A percentile compares a stretch with the other conserved stretches of the same genome.
Conservation (phyloP, 192 early-diverging fungal species). For the Funneliformis mosseae region DNA sequence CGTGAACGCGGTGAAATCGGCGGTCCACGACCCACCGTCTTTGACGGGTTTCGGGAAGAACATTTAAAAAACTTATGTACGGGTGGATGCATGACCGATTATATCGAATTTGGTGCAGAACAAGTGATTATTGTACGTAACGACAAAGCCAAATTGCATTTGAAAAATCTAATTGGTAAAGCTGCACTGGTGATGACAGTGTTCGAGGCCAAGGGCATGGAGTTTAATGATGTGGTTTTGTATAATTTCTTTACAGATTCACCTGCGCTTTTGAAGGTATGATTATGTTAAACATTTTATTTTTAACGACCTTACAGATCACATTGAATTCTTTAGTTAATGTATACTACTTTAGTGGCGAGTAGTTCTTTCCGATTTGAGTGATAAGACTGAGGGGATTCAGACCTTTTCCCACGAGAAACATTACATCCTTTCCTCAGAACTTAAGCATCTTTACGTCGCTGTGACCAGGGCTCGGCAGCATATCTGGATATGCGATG, state of each 20-base stretch:
- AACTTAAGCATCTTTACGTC: constrained; percentile 24
- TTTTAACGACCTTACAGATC: background rate
- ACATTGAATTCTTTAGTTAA: background rate
- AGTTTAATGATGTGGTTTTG: constrained; percentile 31
- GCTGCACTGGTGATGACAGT: constrained; percentile 15
- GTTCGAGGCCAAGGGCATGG: constrained; percentile 23
- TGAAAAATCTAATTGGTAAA: constrained; percentile 18
- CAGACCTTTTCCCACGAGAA: constrained; percentile 5
- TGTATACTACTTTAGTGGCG: constrained; percentile 20
- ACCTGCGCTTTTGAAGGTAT: constrained; percentile 15
- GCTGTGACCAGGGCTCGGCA: constrained; percentile 22
- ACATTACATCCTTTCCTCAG: constrained; percentile 20
- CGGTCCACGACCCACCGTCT: background rate
- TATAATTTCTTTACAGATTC: constrained; percentile 34
- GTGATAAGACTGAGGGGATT: background rate
- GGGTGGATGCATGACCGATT: background rate
- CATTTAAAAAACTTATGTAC: constrained; percentile 1
- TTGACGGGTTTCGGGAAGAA: background rate
- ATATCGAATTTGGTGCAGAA: constrained; percentile 25
- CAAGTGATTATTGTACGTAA: constrained; percentile 29
- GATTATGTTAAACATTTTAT: background rate
- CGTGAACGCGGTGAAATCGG: constrained; percentile 6
- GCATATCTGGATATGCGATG: constrained; percentile 24
- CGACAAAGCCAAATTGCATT: background rate
- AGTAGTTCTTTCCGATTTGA: constrained; percentile 3